Conservation (phyloP, 2,329 filamentous ascomycete species). For the Exophiala dermatitidis region DNA sequence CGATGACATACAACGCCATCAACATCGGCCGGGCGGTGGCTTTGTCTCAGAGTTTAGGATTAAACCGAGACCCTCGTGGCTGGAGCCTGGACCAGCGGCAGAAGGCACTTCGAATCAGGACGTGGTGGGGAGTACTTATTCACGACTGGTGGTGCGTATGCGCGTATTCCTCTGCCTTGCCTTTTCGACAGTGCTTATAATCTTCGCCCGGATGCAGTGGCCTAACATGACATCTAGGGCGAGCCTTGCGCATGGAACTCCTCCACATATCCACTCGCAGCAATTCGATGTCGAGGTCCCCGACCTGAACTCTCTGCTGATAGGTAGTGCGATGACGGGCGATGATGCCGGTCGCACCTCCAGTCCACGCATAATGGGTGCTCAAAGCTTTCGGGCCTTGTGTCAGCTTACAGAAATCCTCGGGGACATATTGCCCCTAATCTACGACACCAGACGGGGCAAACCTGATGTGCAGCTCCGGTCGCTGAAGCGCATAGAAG, state of each 20-base stretch:
- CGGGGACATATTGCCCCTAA: slow-evolving; percentile 39
- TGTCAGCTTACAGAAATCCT: slow-evolving; percentile 44
- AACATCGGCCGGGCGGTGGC: slow-evolving; percentile 48
- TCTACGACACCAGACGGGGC: slow-evolving; percentile 40
- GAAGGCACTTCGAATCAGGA: slow-evolving; percentile 44
- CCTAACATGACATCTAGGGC: slow-evolving; percentile 33
- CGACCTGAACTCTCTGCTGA: slow-evolving; percentile 36
- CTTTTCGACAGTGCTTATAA: not conserved
- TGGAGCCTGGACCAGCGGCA: slow-evolving; percentile 47
- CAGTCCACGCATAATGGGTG: slow-evolving; percentile 23
- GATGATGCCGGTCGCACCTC: slow-evolving; percentile 28
- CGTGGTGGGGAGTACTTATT: slow-evolving; percentile 52
- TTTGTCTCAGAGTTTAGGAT: slow-evolving; percentile 49
- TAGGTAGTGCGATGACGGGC: slow-evolving; percentile 1
- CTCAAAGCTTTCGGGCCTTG: slow-evolving; percentile 40
- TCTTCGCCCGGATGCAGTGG: no score
- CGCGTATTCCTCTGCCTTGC: not conserved
- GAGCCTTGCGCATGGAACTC: slow-evolving; percentile 49
- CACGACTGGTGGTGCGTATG: slow-evolving; percentile 46
- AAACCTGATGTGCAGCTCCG: slow-evolving; percentile 38
- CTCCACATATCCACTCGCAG: slow-evolving; percentile 45
- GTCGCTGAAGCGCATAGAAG: slow-evolving; percentile 38
- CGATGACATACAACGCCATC: slow-evolving; percentile 39
- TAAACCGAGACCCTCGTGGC: slow-evolving; percentile 48
- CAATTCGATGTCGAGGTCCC: slow-evolving; percentile 51